Percentiles rank a stretch among this genome's conserved stretches.
phyloP scores from a whole-genome alignment of 2,329 filamentous ascomycete genomes.

The Laburnicola sp. region DNA sequence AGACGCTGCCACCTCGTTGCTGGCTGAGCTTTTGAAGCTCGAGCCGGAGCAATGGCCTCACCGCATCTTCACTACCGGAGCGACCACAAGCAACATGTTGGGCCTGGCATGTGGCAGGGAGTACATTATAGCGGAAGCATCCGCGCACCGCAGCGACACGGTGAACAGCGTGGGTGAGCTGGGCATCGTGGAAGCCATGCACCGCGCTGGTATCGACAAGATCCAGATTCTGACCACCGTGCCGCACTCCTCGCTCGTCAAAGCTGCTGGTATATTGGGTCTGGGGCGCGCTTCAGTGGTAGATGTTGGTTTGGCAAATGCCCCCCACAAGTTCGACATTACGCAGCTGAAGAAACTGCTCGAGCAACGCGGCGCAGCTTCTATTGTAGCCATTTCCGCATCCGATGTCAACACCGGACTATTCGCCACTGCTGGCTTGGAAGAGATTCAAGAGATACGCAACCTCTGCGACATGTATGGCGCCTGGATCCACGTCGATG shows the following conservation, averaged over 20 bases:
- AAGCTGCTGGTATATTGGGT: constrained; percentile 81
- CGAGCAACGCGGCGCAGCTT: constrained; percentile 58
- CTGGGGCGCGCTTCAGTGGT: constrained; percentile 71
- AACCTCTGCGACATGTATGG: constrained; percentile 70
- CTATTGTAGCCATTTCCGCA: constrained; percentile 77
- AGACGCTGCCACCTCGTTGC: constrained; percentile 68
- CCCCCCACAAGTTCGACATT: constrained; percentile 73
- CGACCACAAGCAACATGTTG: constrained; percentile 67
- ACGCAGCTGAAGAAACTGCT: constrained; percentile 65
- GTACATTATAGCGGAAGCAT: constrained; percentile 57
- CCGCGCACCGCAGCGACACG: constrained; percentile 37
- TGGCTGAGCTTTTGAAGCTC: constrained; percentile 68
- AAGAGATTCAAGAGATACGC: constrained; percentile 66
- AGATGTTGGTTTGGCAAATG: constrained; percentile 57
- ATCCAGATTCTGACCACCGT: constrained; percentile 79
- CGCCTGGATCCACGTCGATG: constrained; percentile 89
- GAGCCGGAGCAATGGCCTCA: constrained; percentile 65
- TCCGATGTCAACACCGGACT: constrained; percentile 90
- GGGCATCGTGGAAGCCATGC: constrained; percentile 70
- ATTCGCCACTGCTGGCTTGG: constrained; percentile 65
- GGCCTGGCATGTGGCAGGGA: constrained; percentile 74
- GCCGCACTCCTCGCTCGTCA: constrained; percentile 80
- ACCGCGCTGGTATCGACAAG: constrained; percentile 63
- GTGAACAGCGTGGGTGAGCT: constrained; percentile 62
- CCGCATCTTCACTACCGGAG: constrained; percentile 76